These are phyloP conservation scores for Penicillium turbatum DNA, from an alignment of 495 filamentous ascomycete genomes.

Conservation along the genomic window DNA sequence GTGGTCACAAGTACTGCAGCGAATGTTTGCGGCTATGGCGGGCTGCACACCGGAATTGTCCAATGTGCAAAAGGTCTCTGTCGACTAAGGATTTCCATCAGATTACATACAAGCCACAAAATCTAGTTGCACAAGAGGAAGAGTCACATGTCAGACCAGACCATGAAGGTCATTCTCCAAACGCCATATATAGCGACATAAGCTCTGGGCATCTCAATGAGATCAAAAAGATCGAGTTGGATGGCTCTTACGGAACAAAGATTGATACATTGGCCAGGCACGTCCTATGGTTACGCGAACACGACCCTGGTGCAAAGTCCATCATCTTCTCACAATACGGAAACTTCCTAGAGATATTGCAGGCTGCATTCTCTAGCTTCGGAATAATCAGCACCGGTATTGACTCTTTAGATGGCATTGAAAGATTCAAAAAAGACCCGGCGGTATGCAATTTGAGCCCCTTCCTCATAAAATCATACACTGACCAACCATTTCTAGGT, in stretches of 20 bases:
- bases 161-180: constrained; percentile 28
- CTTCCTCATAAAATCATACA: neutral
- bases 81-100: constrained; percentile 63
- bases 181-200: constrained; percentile 74
- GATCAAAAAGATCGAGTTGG: constrained; percentile 78
- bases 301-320: constrained; percentile 84
- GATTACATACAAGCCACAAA: constrained; percentile 76
- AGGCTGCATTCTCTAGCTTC: constrained; percentile 59
- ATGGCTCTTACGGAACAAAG: constrained; percentile 78
- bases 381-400: constrained; percentile 69
- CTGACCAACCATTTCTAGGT: constrained; percentile 31
- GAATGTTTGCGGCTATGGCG: constrained; percentile 80
- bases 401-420: constrained; percentile 57
- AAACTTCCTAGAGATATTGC: constrained; percentile 73
- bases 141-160: constrained; percentile 26
- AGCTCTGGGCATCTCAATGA: constrained; percentile 63
- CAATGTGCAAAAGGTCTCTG: constrained; percentile 70
- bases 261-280: constrained; percentile 80
- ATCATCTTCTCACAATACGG: constrained; percentile 87
- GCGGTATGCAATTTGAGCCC: constrained; percentile 31
- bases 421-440: constrained; percentile 70
- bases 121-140: constrained; percentile 68
- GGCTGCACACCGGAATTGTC: constrained; percentile 59
- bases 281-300: constrained; percentile 73
- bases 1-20: constrained; percentile 87